Conservation (phyloP, 768 basidiomycete genomes). For the Mycena olivaceomarginata region DNA sequence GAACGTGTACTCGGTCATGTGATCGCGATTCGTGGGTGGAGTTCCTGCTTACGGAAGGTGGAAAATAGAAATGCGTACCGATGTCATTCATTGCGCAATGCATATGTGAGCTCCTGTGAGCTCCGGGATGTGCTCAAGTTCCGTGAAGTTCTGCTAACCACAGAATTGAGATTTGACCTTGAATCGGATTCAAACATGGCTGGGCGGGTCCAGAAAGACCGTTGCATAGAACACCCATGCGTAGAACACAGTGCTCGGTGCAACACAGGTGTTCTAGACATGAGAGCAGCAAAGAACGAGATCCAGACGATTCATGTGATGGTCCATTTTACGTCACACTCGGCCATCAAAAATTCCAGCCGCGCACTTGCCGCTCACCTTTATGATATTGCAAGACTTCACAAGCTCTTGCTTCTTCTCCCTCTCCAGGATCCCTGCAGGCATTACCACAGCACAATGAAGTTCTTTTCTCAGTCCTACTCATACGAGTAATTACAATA, state of each 20-base stretch:
- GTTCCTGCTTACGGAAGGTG: background rate
- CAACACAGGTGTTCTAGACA: background rate
- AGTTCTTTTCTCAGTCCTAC: constrained; percentile 75
- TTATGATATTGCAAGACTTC: constrained; percentile 5
- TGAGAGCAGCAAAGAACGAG: background rate
- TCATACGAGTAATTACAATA: constrained; percentile 68
- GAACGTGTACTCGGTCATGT: background rate
- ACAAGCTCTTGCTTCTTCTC: background rate
- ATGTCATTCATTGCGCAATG: background rate
- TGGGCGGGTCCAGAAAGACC: background rate
- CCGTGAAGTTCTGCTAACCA: background rate
- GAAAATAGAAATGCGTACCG: no score
- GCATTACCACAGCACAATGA: constrained; percentile 57
- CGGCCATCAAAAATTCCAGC: background rate
- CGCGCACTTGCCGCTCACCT: constrained; percentile 11
- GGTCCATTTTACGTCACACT: constrained; percentile 15
- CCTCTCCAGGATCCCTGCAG: no score
- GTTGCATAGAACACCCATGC: no score
- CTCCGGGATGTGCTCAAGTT: background rate
- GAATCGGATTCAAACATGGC: background rate
- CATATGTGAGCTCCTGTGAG: background rate
- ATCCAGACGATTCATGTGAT: background rate
- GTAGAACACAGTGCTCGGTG: no score
- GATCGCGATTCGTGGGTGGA: background rate
- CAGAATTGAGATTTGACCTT: background rate